Base-by-base conservation (phyloP, 2,329 filamentous ascomycete species). In the Aspergillus calidoustus region DNA sequence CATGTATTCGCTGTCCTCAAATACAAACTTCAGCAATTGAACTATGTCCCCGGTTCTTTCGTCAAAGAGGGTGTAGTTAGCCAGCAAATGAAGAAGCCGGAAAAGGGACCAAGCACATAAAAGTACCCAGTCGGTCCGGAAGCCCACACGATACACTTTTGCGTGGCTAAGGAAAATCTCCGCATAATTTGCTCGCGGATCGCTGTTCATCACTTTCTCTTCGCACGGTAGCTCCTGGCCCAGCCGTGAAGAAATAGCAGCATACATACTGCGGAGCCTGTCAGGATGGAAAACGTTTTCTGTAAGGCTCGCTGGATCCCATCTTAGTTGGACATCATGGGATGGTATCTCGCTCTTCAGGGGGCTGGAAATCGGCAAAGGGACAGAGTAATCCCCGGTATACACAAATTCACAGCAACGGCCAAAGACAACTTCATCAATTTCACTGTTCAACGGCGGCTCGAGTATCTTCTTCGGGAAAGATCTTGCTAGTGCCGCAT, bases 321-420 rank as follows among this genome's bases (percentile, higher is more conserved):
- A 63, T 46, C 56, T 23, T 25, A 28, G 47, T 49, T 23, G 19
- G 19, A 25, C 9, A 51, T 51, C 31, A 15, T 51, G 9, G 48
- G 48, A 51, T 51, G 48, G 28, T 19, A 46, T 60, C 38, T 63
- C 31, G 22, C 34, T 62, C 43, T 51, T 38, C 17, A 43, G 38
- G 51, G 50, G 51, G 28, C 59, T 58, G 23, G 41, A 48, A 61
- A 44, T 60, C 23, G 62, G 59, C 41, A 28, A 62, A 49, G 52
- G 59, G 47, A 58, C 54, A 49, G 59, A 65, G 52, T 65, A 65
- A 60, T 64, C 61, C 13, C 63, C 48, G 47, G 51, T 46, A 57
- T 67, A 67, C 43, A 65, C 54, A 47, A 55, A 67, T 22, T 67
- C 53, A 67, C 57, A 65, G 47, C 49, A 67, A 55, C 47, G 51